Conservation (phyloP, 768 basidiomycete species). For the Boletus speciosus region DNA sequence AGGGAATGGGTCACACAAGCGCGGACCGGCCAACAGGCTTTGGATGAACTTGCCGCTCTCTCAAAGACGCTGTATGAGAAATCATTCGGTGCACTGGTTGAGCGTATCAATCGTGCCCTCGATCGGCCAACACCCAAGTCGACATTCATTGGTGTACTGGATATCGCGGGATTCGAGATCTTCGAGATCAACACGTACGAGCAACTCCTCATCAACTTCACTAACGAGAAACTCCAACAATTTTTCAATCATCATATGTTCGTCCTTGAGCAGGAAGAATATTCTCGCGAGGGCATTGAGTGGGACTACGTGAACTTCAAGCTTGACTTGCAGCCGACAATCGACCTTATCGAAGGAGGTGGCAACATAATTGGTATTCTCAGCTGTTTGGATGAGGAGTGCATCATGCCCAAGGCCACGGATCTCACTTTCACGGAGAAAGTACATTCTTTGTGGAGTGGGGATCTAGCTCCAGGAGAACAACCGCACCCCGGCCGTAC, state of each 20-base stretch:
- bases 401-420: conserved; percentile 99
- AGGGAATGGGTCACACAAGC: conserved; percentile 97
- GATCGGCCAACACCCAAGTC: conserved; percentile 90
- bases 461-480: conserved; percentile 40
- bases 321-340: conserved; percentile 94
- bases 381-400: conserved; percentile 93
- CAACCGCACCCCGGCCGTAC: conserved; percentile 66
- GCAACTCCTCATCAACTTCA: conserved; percentile 97
- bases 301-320: conserved; percentile 99
- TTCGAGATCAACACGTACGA: conserved; percentile 94
- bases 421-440: conserved; percentile 95
- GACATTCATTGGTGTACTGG: conserved; percentile 95
- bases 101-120: conserved; percentile 90
- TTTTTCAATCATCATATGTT: conserved; percentile 99
- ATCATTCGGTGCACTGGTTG: conserved; percentile 90
- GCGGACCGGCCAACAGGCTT: conserved; percentile 84
- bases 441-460: conserved; percentile 71
- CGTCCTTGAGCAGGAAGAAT: conserved; percentile 98
- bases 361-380: conserved; percentile 77
- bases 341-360: conserved; percentile 91
- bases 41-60: conserved; percentile 86
- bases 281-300: conserved; percentile 91
- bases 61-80: conserved; percentile 98
- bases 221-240: conserved; percentile 97
- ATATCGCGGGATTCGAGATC: conserved; percentile 99